Evolutionary conservation across 305 asterid genomes (phyloP).

Genomic region (Rubia peregrina): DNA sequence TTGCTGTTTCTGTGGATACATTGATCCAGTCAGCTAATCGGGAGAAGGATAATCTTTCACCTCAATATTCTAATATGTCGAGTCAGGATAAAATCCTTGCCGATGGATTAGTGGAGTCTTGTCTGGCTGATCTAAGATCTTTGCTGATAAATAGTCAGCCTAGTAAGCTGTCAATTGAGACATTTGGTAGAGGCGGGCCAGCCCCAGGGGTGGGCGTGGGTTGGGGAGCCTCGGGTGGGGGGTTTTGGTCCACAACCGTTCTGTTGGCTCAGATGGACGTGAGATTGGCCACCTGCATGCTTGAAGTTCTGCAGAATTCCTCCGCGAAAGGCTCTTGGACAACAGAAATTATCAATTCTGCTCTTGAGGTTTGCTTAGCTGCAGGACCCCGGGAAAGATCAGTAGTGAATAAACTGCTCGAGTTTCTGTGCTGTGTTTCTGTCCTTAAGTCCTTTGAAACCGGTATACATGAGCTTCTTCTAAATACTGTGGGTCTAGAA

Average conservation of each 20-base stretch:
- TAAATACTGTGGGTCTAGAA: constrained; percentile 26
- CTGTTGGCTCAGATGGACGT: constrained; percentile 68
- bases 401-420: constrained; percentile 49
- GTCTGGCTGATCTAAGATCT: constrained; percentile 36
- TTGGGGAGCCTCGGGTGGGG: constrained; percentile 95
- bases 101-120: constrained; percentile 51
- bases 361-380: constrained; percentile 47
- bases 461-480: constrained; percentile 45
- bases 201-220: constrained; percentile 97
- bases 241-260: constrained; percentile 67
- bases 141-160: constrained; percentile 44
- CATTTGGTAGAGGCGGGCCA: constrained; percentile 89
- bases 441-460: constrained; percentile 50
- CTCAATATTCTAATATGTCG: constrained; percentile 22
- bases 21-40: constrained; percentile 55
- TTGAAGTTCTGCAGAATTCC: constrained; percentile 33
- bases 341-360: constrained; percentile 42
- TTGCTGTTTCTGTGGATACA: constrained; percentile 50
- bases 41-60: constrained; percentile 31
- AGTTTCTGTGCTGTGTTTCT: constrained; percentile 52
- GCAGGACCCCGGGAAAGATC: constrained; percentile 51
- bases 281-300: constrained; percentile 48
- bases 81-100: constrained; percentile 58
- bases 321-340: constrained; percentile 24
- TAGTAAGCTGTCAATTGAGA: constrained; percentile 41